phyloP scores from a whole-genome alignment of 257 asterid species.

The Coffea eugenioides region DNA sequence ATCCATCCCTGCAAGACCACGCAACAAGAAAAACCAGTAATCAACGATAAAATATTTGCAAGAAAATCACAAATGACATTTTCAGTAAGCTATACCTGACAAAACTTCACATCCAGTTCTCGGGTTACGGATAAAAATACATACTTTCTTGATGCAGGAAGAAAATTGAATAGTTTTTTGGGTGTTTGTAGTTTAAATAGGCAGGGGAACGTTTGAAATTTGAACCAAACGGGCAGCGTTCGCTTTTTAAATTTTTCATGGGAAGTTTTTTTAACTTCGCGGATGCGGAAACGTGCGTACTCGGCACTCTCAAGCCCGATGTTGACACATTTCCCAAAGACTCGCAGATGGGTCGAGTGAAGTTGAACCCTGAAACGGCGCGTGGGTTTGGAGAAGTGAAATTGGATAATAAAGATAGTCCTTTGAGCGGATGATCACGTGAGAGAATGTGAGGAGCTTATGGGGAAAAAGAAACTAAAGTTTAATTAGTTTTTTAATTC shows the following conservation, averaged over 20 bases:
- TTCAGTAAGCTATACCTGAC: not conserved
- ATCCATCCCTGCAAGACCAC: slow-evolving; percentile 38
- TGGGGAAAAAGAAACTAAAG: not conserved
- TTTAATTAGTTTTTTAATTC: too few species aligned
- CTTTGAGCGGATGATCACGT: not conserved
- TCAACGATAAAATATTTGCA: not conserved
- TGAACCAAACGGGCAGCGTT: slow-evolving; percentile 3
- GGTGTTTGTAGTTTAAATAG: not conserved
- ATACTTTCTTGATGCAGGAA: too few species aligned
- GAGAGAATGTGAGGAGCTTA: not conserved
- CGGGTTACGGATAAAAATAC: not conserved
- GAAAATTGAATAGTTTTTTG: not conserved
- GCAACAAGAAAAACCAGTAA: not conserved
- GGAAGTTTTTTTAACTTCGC: not conserved
- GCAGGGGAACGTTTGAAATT: not conserved
- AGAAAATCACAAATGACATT: too few species aligned
- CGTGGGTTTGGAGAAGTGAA: not conserved
- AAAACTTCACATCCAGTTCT: not conserved
- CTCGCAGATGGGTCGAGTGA: not conserved
- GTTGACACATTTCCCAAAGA: not conserved
- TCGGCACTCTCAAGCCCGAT: not conserved
- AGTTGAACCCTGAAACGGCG: not conserved
- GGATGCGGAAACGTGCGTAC: not conserved
- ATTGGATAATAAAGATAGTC: too few species aligned
- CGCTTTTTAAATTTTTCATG: not conserved